Base-by-base conservation (phyloP, 2,329 filamentous ascomycete genomes). In the Thelonectria olida region DNA sequence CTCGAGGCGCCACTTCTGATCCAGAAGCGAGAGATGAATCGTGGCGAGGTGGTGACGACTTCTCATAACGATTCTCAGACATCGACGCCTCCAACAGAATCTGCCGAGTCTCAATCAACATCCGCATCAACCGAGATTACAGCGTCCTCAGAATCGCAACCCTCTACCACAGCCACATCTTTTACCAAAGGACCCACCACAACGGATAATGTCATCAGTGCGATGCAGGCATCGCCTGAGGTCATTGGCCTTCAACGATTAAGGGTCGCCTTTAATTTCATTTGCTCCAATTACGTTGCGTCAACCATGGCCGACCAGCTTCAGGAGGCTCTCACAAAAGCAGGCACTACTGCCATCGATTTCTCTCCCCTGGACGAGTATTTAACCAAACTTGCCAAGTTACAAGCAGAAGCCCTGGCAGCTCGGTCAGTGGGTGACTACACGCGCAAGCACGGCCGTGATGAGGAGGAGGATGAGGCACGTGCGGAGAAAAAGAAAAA, bases 401-500 rank as follows among this genome's bases (percentile, higher is more conserved):
- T 96, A 17, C 90, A 91, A 45, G 84, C 89, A 39, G 89, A 97
- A 73, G 92, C 91, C 1, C 77, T 88, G 6, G 87, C 90, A 1
- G 82, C 91, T 3, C 86, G 92, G 54, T 88, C 89, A 2, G 78
- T 88, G 8, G 84, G 82, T 2, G 90, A 94, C 75, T 93, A 90
- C 74, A 88, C 90, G 4, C 84, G 89, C 19, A 95, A 94, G 75
- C 84, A 90, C 15, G 77, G 78, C 1, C 74, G 84, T 0, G 89
- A 92, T 61, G 92, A 92, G 34, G 90, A 92, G 28, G 86, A 88
- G 22, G 85, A 87, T 34, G 84, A 86, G 12, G 82, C 83, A 12
- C 80, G 89, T 3, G 88, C 88, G 3, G 92, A 94, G 75, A 97
- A 96, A 86, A 94, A 91, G 80, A 83, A 90, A 42, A 94, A 90